Evolutionary conservation across 176 grass and related monocot genomes (phyloP).

Genomic region (Carex littledalei): DNA sequence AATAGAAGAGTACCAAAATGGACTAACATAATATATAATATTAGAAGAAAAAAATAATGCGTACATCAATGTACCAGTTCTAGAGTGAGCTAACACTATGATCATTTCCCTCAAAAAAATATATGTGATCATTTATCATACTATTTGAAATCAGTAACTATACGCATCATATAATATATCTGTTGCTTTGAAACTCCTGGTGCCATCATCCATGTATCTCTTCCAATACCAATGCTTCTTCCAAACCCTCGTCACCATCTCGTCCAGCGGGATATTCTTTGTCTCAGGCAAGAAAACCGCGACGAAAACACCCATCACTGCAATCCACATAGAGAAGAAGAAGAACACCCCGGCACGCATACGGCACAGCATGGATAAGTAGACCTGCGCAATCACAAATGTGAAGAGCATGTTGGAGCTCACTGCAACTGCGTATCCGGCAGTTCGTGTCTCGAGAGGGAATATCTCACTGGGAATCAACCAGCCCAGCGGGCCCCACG

Average conservation of each 20-base stretch:
- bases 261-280: not conserved
- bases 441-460: slow-evolving; percentile 11
- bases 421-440: not conserved
- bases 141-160: not conserved
- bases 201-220: not conserved
- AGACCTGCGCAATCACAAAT: slow-evolving; percentile 18
- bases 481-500: slow-evolving; percentile 15
- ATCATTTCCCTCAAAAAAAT: not conserved
- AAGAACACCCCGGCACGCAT: slow-evolving; percentile 13
- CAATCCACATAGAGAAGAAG: slow-evolving; percentile 5
- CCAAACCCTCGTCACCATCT: slow-evolving; percentile 11
- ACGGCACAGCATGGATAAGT: slow-evolving; percentile 8
- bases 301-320: slow-evolving; percentile 3
- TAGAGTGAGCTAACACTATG: slow-evolving; percentile 1
- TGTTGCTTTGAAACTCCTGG: not conserved
- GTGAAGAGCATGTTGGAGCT: slow-evolving; percentile 27
- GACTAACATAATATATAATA: not conserved
- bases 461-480: slow-evolving; percentile 22
- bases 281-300: slow-evolving; percentile 12
- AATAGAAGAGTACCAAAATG: not conserved
- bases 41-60: not conserved
- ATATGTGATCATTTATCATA: not conserved
- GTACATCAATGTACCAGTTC: not conserved
- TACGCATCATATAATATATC: not conserved
- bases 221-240: slow-evolving; percentile 18